These are phyloP conservation scores for Hypoxylon sp. DNA, from an alignment of 2,329 filamentous ascomycete species.

Conservation along the genomic window DNA sequence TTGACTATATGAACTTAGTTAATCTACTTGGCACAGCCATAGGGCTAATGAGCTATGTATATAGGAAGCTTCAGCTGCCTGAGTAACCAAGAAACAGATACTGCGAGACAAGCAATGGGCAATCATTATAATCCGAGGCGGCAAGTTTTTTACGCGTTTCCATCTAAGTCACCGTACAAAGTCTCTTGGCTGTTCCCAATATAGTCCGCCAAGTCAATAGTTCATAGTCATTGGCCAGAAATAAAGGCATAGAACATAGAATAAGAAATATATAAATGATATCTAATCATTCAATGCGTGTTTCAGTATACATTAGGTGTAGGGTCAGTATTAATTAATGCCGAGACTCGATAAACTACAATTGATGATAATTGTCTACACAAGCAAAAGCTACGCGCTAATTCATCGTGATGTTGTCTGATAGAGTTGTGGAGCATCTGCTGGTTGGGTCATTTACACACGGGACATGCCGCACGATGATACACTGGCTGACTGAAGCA, in stretches of 20 bases:
- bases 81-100: not conserved
- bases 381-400: not conserved
- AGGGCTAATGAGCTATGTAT: not conserved
- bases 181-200: not conserved
- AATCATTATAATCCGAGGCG: not conserved
- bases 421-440: not conserved
- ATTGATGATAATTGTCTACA: not conserved
- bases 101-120: not conserved
- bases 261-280: not conserved
- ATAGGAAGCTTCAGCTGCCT: not conserved
- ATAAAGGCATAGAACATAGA: not conserved
- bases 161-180: not conserved
- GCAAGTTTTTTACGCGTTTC: not conserved
- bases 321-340: not conserved
- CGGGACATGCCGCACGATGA: not conserved
- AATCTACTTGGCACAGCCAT: not conserved
- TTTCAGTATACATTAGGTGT: not conserved
- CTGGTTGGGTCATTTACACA: not conserved
- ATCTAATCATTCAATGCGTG: not conserved
- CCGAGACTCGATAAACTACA: not conserved
- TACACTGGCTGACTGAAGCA: conserved; percentile 3
- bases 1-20: not conserved
- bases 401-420: not conserved
- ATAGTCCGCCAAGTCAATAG: not conserved
- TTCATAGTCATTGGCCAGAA: not conserved